A percentile compares a stretch with the other conserved stretches of the same genome.
phyloP scores from a whole-genome alignment of 2,329 filamentous ascomycete genomes.

The Trichophyton simii region DNA sequence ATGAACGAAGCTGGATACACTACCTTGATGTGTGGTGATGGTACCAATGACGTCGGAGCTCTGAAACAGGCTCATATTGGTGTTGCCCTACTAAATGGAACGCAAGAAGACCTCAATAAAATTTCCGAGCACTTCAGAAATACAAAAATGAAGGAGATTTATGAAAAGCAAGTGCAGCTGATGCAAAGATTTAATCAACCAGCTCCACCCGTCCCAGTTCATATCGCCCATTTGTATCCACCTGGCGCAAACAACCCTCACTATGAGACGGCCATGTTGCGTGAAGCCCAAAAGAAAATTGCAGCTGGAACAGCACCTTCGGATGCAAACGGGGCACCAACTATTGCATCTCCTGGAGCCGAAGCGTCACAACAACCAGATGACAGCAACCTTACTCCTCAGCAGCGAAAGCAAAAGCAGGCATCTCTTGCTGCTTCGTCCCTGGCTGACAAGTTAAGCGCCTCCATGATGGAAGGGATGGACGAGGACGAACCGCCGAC shows the following conservation, averaged over 20 bases:
- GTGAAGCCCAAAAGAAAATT: constrained; percentile 70
- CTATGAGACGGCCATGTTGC: constrained; percentile 79
- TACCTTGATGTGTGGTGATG: constrained; percentile 96
- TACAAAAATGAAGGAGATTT: constrained; percentile 96
- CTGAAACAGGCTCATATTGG: constrained; percentile 97
- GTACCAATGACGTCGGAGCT: constrained; percentile 94
- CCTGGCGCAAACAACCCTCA: constrained; percentile 86
- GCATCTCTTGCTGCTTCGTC: constrained; percentile 59
- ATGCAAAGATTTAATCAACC: constrained; percentile 96
- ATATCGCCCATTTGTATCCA: constrained; percentile 90
- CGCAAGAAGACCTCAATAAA: constrained; percentile 74
- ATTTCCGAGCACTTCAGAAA: constrained; percentile 90
- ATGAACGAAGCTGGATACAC: constrained; percentile 96
- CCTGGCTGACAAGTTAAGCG: constrained; percentile 75
- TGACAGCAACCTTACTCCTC: constrained; percentile 37
- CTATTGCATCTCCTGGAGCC: constrained; percentile 54
- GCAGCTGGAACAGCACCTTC: constrained; percentile 42
- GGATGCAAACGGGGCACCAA: constrained; percentile 45
- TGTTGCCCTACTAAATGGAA: constrained; percentile 89
- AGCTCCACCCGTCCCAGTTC: constrained; percentile 73
- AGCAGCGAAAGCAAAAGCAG: constrained; percentile 42
- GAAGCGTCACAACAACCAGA: constrained; percentile 44
- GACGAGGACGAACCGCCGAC: constrained; percentile 84
- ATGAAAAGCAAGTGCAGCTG: constrained; percentile 84
- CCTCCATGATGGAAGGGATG: constrained; percentile 83